Conservation (phyloP, 108 stramenopile species). For the Mayamaea pseudoterrestris region DNA sequence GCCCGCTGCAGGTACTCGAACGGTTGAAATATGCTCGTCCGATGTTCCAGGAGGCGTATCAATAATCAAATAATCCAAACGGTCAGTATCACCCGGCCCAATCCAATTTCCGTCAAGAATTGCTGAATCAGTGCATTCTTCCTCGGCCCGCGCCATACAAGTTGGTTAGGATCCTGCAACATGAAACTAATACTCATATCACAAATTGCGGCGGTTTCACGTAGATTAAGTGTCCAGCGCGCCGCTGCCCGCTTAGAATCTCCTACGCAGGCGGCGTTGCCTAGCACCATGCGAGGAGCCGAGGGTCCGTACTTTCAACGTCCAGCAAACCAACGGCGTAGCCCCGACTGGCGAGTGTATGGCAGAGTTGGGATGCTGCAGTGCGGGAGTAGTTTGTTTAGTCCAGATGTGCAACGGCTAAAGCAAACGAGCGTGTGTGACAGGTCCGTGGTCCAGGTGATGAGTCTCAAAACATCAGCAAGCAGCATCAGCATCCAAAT, state of each 20-base stretch:
- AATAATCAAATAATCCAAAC: conserved; percentile 93
- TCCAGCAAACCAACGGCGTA: conserved; percentile 94
- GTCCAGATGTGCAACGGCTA: too few relatives aligned
- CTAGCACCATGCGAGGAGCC: conserved; percentile 87
- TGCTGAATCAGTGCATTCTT: conserved; percentile 99
- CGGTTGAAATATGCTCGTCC: conserved; percentile 98
- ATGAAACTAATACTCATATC: conserved; percentile 97
- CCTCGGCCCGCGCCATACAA: conserved; percentile 96
- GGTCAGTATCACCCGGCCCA: conserved; percentile 66
- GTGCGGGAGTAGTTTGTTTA: too few relatives aligned
- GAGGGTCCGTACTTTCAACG: conserved; percentile 97
- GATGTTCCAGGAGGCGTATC: conserved; percentile 99
- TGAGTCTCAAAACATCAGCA: too few relatives aligned
- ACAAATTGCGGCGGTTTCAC: conserved; percentile 82
- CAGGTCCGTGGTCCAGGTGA: too few relatives aligned
- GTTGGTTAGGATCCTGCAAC: conserved; percentile 67
- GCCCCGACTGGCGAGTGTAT: conserved; percentile 75
- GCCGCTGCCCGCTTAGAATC: too few relatives aligned
- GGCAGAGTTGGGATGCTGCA: conserved; percentile 87
- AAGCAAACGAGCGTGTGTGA: too few relatives aligned
- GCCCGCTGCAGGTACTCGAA: conserved; percentile 91
- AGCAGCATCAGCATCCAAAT: too few relatives aligned
- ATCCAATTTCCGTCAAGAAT: conserved; percentile 90
- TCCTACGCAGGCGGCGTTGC: conserved; percentile 39
- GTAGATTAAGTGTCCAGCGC: conserved; percentile 52